These are phyloP conservation scores for Cordyceps fumosorosea DNA, from an alignment of 2,329 filamentous ascomycete species.

Conservation along the genomic window DNA sequence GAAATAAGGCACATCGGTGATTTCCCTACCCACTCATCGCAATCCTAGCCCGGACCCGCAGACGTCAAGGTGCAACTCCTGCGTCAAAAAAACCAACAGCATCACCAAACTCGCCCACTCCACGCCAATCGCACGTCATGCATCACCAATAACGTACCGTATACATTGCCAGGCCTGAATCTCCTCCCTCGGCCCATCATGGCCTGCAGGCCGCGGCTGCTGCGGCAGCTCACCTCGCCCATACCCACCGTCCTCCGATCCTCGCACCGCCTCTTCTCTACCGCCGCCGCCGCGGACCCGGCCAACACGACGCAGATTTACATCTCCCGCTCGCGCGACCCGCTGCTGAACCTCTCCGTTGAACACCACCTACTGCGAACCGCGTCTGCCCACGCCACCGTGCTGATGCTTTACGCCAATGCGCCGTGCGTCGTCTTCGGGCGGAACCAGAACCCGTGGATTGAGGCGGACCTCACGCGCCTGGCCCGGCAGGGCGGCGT, in stretches of 20 bases:
- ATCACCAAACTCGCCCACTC: neutral
- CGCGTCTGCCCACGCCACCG: conserved; percentile 61
- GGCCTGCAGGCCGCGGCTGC: neutral
- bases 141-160: neutral
- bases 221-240: neutral
- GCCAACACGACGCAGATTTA: conserved; percentile 58
- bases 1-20: no score
- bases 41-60: neutral
- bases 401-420: conserved; percentile 88
- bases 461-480: conserved; percentile 70
- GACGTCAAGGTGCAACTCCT: neutral
- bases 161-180: no score
- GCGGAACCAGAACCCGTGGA: conserved; percentile 96
- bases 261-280: neutral
- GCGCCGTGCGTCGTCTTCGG: conserved; percentile 83
- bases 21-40: no score
- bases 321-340: conserved; percentile 61
- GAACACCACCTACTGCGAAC: conserved; percentile 83
- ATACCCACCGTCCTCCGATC: neutral
- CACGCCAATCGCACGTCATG: neutral
- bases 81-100: neutral
- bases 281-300: conserved; percentile 30
- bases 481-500: conserved; percentile 35
- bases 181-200: neutral
- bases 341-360: conserved; percentile 86